Percentiles rank a stretch among this genome's conserved stretches.
phyloP scores from a whole-genome alignment of 768 basidiomycete species.

The Agrocybe pediades region DNA sequence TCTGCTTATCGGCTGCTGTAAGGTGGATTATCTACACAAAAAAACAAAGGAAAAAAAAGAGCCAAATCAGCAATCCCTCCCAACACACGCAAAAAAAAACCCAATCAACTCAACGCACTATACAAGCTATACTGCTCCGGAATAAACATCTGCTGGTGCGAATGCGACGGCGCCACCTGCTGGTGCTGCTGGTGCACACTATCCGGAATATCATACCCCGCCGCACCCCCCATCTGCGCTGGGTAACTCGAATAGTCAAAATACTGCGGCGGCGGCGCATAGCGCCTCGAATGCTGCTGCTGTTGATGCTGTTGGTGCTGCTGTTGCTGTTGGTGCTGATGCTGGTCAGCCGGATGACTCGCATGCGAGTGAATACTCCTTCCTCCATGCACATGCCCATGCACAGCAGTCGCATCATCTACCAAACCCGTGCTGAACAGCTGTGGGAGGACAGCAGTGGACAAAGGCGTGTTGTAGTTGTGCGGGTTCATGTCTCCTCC shows the following conservation, averaged over 20 bases:
- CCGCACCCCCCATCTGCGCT: slow-evolving; percentile 44
- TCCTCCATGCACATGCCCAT: neutral
- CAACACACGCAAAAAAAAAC: neutral
- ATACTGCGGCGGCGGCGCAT: slow-evolving; percentile 47
- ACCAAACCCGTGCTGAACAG: slow-evolving; percentile 74
- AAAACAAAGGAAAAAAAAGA: neutral
- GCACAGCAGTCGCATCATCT: slow-evolving; percentile 41
- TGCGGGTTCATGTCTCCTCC: slow-evolving; percentile 24
- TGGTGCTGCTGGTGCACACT: slow-evolving; percentile 15
- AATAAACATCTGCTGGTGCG: slow-evolving; percentile 21
- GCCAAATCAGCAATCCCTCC: neutral
- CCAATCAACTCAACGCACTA: slow-evolving; percentile 15
- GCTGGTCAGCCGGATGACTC: slow-evolving; percentile 6
- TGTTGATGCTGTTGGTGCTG: too few relatives aligned
- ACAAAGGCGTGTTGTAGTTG: slow-evolving; percentile 49
- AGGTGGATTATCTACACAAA: slow-evolving; percentile 18
- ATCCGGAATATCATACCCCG: slow-evolving; percentile 15
- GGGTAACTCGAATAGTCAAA: slow-evolving; percentile 58
- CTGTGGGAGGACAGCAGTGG: slow-evolving; percentile 75
- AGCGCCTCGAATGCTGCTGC: slow-evolving; percentile 31
- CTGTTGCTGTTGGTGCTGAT: neutral
- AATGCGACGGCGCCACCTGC: neutral
- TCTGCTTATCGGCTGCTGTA: slow-evolving; percentile 17
- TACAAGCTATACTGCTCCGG: slow-evolving; percentile 25
- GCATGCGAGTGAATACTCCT: slow-evolving; percentile 16